Percentiles rank a stretch among this genome's conserved stretches.
These are phyloP conservation scores for Linnemannia exigua DNA, from an alignment of 192 early-diverging fungal species.

Conservation along the genomic window DNA sequence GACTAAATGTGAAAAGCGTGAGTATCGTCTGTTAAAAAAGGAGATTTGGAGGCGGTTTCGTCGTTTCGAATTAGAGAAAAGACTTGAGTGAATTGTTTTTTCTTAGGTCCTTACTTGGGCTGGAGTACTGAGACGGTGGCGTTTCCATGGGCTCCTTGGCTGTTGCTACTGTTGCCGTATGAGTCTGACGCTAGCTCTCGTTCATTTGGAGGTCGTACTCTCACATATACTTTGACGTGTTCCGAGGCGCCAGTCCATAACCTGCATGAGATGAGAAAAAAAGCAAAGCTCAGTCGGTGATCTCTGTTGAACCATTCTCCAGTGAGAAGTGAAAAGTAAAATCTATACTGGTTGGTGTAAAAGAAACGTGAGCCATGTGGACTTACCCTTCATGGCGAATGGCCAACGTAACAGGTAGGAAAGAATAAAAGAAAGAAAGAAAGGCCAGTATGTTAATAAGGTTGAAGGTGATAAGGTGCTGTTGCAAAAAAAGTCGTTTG, in stretches of 20 bases:
- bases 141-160: conserved; percentile 24
- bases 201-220: conserved; percentile 48
- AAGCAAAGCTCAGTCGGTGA: not conserved
- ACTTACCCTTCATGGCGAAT: not conserved
- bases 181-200: conserved; percentile 36
- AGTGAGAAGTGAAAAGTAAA: not conserved
- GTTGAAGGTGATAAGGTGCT: not conserved
- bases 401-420: not conserved
- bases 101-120: conserved; percentile 27
- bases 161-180: conserved; percentile 4
- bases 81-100: not conserved
- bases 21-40: not conserved
- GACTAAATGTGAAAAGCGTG: conserved; percentile 12
- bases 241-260: conserved; percentile 48
- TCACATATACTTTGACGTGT: conserved; percentile 57
- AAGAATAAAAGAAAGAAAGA: not conserved
- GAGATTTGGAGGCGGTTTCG: not conserved
- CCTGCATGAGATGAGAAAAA: not conserved
- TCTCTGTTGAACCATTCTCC: not conserved
- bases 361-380: not conserved
- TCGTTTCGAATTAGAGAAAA: not conserved
- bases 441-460: not conserved
- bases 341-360: not conserved
- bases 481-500: not conserved
- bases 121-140: conserved; percentile 20